phyloP scores from a whole-genome alignment of 192 early-diverging fungal species.

The Backusella mclennaniae region DNA sequence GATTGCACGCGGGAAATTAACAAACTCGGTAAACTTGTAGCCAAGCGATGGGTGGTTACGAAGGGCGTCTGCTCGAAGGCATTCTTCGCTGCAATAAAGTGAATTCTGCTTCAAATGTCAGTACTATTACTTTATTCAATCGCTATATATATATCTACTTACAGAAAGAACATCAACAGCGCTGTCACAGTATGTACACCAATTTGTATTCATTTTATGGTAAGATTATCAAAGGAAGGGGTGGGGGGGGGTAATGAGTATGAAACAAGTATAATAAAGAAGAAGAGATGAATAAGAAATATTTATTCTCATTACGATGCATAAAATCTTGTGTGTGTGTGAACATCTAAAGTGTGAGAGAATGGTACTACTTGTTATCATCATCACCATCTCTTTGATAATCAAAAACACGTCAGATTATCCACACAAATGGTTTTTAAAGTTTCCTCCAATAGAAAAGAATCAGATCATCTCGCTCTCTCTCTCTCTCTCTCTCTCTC shows the following conservation, averaged over 20 bases:
- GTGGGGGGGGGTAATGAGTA: not conserved
- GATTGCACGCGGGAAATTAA: constrained; percentile 33
- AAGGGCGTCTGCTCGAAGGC: constrained; percentile 32
- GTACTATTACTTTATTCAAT: not conserved
- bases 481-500: no score
- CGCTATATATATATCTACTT: not conserved
- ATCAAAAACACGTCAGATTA: not conserved
- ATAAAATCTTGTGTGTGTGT: constrained; percentile 5
- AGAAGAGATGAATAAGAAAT: not conserved
- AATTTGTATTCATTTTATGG: constrained; percentile 32
- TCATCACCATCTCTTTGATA: not conserved
- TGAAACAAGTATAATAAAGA: not conserved
- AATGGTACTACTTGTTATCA: not conserved
- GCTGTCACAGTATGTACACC: constrained; percentile 35
- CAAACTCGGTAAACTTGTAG: constrained; percentile 33
- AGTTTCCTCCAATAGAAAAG: not conserved
- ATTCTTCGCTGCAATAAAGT: constrained; percentile 36
- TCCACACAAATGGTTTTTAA: not conserved
- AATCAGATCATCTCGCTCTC: no score
- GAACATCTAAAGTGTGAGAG: constrained; percentile 8
- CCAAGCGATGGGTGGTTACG: constrained; percentile 32
- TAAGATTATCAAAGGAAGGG: not conserved
- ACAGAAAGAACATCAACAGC: constrained; percentile 30
- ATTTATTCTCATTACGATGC: not conserved
- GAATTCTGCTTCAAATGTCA: constrained; percentile 22